Percentiles rank a stretch among this genome's conserved stretches.
Evolutionary conservation across 139 green algal species (phyloP).

Genomic region (Ettlia oleoabundans): DNA sequence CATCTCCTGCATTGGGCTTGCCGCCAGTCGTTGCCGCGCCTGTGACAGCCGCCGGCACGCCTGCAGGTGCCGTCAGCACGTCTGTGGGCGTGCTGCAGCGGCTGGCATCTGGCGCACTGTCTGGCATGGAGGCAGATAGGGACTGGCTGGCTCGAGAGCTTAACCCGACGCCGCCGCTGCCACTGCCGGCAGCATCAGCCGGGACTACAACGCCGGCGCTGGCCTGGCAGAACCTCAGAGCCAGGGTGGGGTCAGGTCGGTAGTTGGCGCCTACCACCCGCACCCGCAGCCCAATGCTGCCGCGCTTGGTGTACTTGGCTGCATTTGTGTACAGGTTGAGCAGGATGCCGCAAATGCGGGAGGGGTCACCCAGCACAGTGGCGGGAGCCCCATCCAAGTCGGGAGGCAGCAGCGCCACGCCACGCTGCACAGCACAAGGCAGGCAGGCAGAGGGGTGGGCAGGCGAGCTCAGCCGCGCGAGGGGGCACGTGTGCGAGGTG

Average conservation of each 20-base stretch:
- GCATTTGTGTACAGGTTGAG: slow-evolving; percentile 89
- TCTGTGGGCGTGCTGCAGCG: slow-evolving; percentile 15
- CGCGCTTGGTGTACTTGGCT: slow-evolving; percentile 82
- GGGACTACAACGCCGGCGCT: too few species aligned
- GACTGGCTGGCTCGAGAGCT: slow-evolving; percentile 11
- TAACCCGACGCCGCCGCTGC: background rate
- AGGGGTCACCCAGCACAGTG: slow-evolving; percentile 59
- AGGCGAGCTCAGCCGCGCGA: too few species aligned
- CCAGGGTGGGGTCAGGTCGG: slow-evolving; percentile 10
- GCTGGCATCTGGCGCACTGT: slow-evolving; percentile 3
- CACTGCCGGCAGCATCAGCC: too few species aligned
- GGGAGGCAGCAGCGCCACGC: slow-evolving; percentile 52
- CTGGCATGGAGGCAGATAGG: background rate
- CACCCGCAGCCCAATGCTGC: slow-evolving; percentile 73
- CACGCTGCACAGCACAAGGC: background rate
- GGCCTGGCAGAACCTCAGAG: slow-evolving; percentile 21
- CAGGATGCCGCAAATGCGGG: slow-evolving; percentile 80
- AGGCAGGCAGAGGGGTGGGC: background rate
- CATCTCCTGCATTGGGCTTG: background rate
- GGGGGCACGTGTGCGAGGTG: too few species aligned
- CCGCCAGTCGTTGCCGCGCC: background rate
- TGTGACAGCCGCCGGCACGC: background rate
- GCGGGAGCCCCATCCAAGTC: slow-evolving; percentile 32
- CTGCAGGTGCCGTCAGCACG: background rate
- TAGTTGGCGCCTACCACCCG: slow-evolving; percentile 31